Evolutionary conservation across 2,329 filamentous ascomycete genomes (phyloP), one percentile per base, ranked within the genome.

Genomic region (Fusarium hainanense): DNA sequence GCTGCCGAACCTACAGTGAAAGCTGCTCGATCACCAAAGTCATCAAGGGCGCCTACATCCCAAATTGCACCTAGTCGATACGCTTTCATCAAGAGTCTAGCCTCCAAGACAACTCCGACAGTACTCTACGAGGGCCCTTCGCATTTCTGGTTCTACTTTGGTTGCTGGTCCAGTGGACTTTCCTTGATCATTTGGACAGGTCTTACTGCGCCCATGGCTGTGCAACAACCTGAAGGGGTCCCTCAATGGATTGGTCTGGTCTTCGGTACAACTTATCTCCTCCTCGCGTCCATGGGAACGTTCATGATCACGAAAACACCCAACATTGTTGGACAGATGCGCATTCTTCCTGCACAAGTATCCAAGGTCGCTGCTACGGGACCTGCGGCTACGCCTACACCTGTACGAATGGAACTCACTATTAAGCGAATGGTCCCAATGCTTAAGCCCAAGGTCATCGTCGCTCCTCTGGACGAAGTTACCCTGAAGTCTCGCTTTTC

Each of bases 41-140:
- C 56, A 16, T 50, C 68, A 30, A 58, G 65, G 61, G 48, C 62
- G 49, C 55, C 62, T 48, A 30, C 63, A 44, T 32, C 72, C 44
- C 61, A 68, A 60, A 64, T 63, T 58, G 68, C 73, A 11, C 74
- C 71, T 41, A 78, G 71, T 58, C 71, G 72, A 75, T 83, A 81
- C 72, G 82, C 79, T 56, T 89, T 85, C 79, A 83, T 84, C 73
- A 84, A 85, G 65, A 85, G 83, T 63, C 83, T 93, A 40, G 85
- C 87, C 16, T 81, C 82, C 61, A 86, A 87, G 67, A 75, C 83
- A n/a, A 79, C 83, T 3, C 83, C 86, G 7, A 88, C 90, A 10
- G 78, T 87, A 5, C 82, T 93, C 44, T 93, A 92, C 81, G 83
- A 90, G 73, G 85, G 87, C 2, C 88, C 88, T 16, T 88, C 89